Evolutionary conservation across 371 early-diverging fungal genomes (phyloP).

Genomic region (Rhizopus delemar): DNA sequence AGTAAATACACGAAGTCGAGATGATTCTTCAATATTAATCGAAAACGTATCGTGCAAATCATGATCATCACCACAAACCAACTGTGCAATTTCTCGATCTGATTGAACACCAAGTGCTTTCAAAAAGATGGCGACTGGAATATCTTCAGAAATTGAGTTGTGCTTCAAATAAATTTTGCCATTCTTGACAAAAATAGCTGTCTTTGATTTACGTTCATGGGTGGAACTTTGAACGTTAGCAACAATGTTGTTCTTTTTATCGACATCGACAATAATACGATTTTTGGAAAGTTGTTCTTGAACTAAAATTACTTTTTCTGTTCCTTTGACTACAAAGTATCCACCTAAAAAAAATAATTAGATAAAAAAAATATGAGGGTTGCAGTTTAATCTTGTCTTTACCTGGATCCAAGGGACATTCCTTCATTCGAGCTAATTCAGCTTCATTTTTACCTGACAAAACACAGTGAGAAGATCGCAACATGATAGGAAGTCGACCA

Average conservation of each 20-base stretch:
- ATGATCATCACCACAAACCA: constrained; percentile 88
- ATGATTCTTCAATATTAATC: constrained; percentile 89
- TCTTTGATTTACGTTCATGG: constrained; percentile 97
- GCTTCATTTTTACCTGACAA: constrained; percentile 77
- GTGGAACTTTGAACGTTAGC: constrained; percentile 81
- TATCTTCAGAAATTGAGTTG: constrained; percentile 92
- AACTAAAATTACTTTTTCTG: constrained; percentile 99
- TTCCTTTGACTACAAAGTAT: constrained; percentile 99
- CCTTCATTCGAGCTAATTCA: constrained; percentile 85
- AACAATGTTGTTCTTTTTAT: constrained; percentile 80
- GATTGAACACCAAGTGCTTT: constrained; percentile 95
- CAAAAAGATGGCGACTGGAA: constrained; percentile 90
- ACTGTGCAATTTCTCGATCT: constrained; percentile 95
- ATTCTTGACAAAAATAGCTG: constrained; percentile 83
- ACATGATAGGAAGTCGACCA: constrained; percentile 99
- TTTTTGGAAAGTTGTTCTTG: constrained; percentile 99
- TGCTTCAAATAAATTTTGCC: constrained; percentile 91
- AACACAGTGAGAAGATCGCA: constrained; percentile 90
- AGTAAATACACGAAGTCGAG: constrained; percentile 76
- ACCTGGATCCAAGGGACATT: constrained; percentile 99
- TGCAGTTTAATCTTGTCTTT: neutral
- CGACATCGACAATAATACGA: constrained; percentile 98
- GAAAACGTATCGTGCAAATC: constrained; percentile 84
- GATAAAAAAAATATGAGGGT: neutral
- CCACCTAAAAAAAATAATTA: constrained; percentile 63